Conservation (phyloP, 139 green algal genomes). For the Coelastrella sp. region DNA sequence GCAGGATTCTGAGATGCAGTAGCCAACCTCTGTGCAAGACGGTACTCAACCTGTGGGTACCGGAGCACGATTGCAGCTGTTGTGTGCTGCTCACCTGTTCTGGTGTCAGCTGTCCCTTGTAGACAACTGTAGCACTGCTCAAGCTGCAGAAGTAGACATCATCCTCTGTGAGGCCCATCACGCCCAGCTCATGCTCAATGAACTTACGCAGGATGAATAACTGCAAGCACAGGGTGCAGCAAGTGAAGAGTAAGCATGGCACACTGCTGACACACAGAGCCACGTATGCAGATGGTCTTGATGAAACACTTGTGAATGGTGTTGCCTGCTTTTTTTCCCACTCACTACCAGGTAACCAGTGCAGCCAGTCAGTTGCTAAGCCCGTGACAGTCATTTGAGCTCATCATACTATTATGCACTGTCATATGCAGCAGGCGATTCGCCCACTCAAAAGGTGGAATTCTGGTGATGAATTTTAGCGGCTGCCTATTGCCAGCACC, state of each 20-base stretch:
- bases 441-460: too few relatives aligned
- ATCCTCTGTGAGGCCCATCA: constrained; percentile 59
- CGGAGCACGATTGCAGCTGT: neutral
- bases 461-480: too few relatives aligned
- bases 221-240: constrained; percentile 61
- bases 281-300: neutral
- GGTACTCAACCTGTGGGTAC: neutral
- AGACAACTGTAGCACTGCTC: constrained; percentile 91
- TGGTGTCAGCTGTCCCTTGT: constrained; percentile 97
- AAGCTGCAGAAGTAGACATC: constrained; percentile 96
- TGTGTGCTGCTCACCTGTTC: constrained; percentile 66
- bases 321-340: too few relatives aligned
- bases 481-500: too few relatives aligned
- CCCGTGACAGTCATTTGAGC: too few relatives aligned
- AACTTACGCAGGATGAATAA: constrained; percentile 91
- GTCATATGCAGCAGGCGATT: too few relatives aligned
- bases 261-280: neutral
- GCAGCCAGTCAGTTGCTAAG: too few relatives aligned
- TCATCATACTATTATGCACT: too few relatives aligned
- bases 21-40: neutral
- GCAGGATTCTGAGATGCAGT: neutral
- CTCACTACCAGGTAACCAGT: too few relatives aligned
- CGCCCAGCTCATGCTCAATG: constrained; percentile 70
- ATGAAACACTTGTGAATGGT: too few relatives aligned
- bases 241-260: neutral